These are phyloP conservation scores for Cercospora sesami DNA, from an alignment of 2,329 filamentous ascomycete genomes.

Conservation along the genomic window DNA sequence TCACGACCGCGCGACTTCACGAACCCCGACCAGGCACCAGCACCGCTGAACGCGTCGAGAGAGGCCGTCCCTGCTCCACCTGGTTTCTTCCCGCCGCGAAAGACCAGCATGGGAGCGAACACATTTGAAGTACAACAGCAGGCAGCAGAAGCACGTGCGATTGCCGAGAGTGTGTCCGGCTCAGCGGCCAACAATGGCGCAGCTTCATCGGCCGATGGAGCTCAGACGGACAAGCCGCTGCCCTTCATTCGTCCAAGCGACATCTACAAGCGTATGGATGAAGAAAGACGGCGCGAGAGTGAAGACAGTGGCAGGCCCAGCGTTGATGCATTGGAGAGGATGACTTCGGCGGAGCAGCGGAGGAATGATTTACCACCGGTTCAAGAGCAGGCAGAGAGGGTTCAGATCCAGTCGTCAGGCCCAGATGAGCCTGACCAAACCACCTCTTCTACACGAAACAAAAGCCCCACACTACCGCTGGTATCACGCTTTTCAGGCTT, in stretches of 20 bases:
- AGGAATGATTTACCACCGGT: conserved; percentile 25
- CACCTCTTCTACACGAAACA: conserved; percentile 3
- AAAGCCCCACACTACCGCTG: conserved; percentile 43
- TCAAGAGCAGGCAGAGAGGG: conserved; percentile 25
- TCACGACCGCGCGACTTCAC: conserved; percentile 49
- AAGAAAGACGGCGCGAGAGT: conserved; percentile 61
- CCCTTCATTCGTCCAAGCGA: conserved; percentile 73
- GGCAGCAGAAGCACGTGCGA: conserved; percentile 23
- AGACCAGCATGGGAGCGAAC: conserved; percentile 60
- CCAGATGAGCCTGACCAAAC: not conserved
- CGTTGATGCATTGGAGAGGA: conserved; percentile 50
- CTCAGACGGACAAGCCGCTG: conserved; percentile 52
- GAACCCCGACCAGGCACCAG: conserved; percentile 53
- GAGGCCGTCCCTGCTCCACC: conserved; percentile 35
- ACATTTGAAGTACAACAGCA: conserved; percentile 28
- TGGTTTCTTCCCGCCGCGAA: conserved; percentile 58
- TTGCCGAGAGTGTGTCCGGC: conserved; percentile 18
- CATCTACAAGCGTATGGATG: conserved; percentile 70
- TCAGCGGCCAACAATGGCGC: conserved; percentile 16
- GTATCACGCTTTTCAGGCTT: conserved; percentile 48
- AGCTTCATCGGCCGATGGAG: conserved; percentile 15
- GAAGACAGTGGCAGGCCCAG: conserved; percentile 60
- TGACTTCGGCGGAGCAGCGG: conserved; percentile 33
- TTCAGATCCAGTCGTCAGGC: conserved; percentile 1
- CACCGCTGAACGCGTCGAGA: conserved; percentile 46